Conservation (phyloP, 306 rosid species). For the Phaseolus lunatus region DNA sequence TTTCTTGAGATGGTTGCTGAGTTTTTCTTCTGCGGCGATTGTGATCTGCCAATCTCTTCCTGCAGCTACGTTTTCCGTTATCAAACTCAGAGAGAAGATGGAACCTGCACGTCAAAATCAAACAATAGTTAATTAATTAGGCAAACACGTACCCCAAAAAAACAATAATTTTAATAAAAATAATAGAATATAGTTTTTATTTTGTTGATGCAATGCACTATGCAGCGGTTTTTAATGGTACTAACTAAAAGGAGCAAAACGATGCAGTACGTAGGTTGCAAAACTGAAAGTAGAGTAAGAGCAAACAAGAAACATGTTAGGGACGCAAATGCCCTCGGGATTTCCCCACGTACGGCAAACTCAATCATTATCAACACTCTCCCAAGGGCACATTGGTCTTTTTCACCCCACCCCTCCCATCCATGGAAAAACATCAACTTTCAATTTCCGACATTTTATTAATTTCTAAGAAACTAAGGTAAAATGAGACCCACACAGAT, state of each 20-base stretch:
- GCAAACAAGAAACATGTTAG: constrained; percentile 38
- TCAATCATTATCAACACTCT: constrained; percentile 63
- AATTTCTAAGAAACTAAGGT: too few species aligned
- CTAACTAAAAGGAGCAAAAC: constrained; percentile 49
- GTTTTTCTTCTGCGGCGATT: constrained; percentile 96
- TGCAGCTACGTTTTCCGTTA: constrained; percentile 96
- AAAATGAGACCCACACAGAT: neutral
- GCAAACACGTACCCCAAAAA: neutral
- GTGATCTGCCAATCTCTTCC: constrained; percentile 96
- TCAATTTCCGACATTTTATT: neutral
- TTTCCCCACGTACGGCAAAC: constrained; percentile 66
- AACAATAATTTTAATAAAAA: neutral
- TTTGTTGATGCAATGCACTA: constrained; percentile 33
- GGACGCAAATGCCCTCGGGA: constrained; percentile 94
- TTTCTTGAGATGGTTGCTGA: constrained; percentile 69
- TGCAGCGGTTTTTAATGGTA: constrained; percentile 37
- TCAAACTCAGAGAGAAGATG: constrained; percentile 94
- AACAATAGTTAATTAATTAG: neutral
- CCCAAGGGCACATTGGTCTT: constrained; percentile 60
- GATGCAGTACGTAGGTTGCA: constrained; percentile 60
- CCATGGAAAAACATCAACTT: neutral
- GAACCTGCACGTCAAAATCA: constrained; percentile 61
- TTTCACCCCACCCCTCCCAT: neutral
- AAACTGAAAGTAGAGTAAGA: constrained; percentile 52
- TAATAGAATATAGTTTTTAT: neutral